Evolutionary conservation across 2,329 filamentous ascomycete genomes (phyloP).

Genomic region (Coniochaeta sp.): DNA sequence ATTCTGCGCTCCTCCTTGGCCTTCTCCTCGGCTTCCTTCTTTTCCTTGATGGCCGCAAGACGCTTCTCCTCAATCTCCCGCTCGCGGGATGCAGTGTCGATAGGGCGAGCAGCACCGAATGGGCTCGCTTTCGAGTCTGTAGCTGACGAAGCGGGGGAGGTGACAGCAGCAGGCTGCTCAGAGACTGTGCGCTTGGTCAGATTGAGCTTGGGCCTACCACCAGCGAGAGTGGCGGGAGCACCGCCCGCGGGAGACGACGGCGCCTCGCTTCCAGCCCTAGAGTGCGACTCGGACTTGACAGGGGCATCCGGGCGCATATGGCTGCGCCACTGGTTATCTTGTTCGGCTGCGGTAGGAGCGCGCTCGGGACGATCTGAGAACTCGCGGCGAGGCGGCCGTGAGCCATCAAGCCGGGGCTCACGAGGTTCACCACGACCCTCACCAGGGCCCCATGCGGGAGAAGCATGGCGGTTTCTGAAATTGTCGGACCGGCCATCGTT

Average conservation of each 20-base stretch:
- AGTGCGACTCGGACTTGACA: slow-evolving; percentile 54
- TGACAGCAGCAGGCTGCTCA: slow-evolving; percentile 43
- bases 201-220: slow-evolving; percentile 73
- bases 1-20: slow-evolving; percentile 65
- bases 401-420: slow-evolving; percentile 58
- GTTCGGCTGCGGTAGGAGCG: slow-evolving; percentile 77
- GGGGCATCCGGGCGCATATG: slow-evolving; percentile 80
- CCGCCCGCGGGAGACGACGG: slow-evolving; percentile 58
- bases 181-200: slow-evolving; percentile 86
- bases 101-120: slow-evolving; percentile 88
- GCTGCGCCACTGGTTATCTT: slow-evolving; percentile 87
- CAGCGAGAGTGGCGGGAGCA: slow-evolving; percentile 35
- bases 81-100: slow-evolving; percentile 86
- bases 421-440: slow-evolving; percentile 42
- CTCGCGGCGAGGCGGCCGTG: slow-evolving; percentile 71
- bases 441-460: slow-evolving; percentile 62
- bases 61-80: slow-evolving; percentile 86
- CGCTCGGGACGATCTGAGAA: slow-evolving; percentile 60
- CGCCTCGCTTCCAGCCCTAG: slow-evolving; percentile 67
- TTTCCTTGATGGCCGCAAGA: slow-evolving; percentile 64
- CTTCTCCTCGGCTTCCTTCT: slow-evolving; percentile 83
- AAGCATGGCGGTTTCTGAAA: slow-evolving; percentile 56
- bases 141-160: slow-evolving; percentile 40
- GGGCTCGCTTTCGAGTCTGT: slow-evolving; percentile 78
- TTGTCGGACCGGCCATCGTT: slow-evolving; percentile 53